These are phyloP conservation scores for Megacollybia marginata DNA, from an alignment of 768 basidiomycete genomes.

Conservation along the genomic window DNA sequence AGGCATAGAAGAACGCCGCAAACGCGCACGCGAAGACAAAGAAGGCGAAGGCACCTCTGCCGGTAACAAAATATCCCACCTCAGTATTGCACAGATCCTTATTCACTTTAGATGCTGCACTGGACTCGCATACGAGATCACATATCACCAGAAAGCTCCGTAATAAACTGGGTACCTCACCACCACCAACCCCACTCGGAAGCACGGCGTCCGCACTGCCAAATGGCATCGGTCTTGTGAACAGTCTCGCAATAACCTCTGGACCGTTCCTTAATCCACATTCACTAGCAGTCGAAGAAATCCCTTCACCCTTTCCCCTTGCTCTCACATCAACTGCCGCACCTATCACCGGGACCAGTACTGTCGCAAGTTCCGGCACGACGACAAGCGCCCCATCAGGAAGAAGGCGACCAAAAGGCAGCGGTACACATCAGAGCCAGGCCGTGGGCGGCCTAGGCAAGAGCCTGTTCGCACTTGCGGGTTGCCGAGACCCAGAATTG, in stretches of 20 bases:
- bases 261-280: slow-evolving; percentile 75
- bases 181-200: slow-evolving; percentile 66
- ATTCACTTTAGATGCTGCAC: slow-evolving; percentile 45
- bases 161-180: slow-evolving; percentile 72
- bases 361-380: slow-evolving; percentile 13
- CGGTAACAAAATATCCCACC: slow-evolving; percentile 31
- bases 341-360: slow-evolving; percentile 23
- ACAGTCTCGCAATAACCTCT: slow-evolving; percentile 53
- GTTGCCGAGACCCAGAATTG: slow-evolving; percentile 60
- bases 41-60: slow-evolving; percentile 79
- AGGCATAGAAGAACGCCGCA: slow-evolving; percentile 76
- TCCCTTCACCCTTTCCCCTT: slow-evolving; percentile 79
- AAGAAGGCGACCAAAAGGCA: slow-evolving; percentile 45
- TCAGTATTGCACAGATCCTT: background rate
- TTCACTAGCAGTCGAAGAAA: slow-evolving; percentile 79
- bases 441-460: slow-evolving; percentile 67
- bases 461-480: slow-evolving; percentile 49
- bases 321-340: slow-evolving; percentile 54
- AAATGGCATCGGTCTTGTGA: slow-evolving; percentile 26
- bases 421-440: slow-evolving; percentile 47
- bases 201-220: slow-evolving; percentile 23
- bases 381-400: slow-evolving; percentile 25
- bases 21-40: slow-evolving; percentile 79
- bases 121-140: slow-evolving; percentile 71
- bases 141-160: slow-evolving; percentile 81